Base-by-base conservation (phyloP, 805 yeast species). In the Clavispora phyllophila region DNA sequence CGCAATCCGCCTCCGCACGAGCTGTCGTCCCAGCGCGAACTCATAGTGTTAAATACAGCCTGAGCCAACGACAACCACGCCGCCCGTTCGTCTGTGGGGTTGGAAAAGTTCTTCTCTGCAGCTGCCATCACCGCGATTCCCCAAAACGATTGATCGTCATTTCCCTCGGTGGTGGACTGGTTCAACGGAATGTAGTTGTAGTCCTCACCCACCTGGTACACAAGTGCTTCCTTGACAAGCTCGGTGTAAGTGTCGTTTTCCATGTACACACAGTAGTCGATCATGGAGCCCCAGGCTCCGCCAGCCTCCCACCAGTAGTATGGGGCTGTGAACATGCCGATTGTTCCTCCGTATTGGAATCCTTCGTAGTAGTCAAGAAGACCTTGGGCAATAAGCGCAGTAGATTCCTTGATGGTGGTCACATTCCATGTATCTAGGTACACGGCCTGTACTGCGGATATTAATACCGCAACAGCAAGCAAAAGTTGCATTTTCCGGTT, bases 281-380 rank as follows among this genome's bases (percentile, higher is more conserved):
- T 58, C 74, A 91, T 68, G 15, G 85, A 73, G 8, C 96, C 96
- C 87, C 89, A 88, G 2, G 91, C 96, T 47, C 90, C 95, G 51
- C 98, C 98, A 9, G 97, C 96, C 67, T 89, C 88, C 97, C 97
- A 90, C 99, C 98, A 91, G 73, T 91, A 91, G 72, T 91, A 90
- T 0, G 98, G 98, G 57, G 73, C 68, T 10, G 82, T 70, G 62
- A 93, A 90, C 89, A 85, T 81, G 34, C 98, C 99, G 22, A 86
- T 70, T 4, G 89, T 76, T 8, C 90, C 84, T 27, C 96, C 97
- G 34, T 72, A 61, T 27, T 73, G 60, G 48, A 61, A 55, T 31
- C 95, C 91, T 13, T 75, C 79, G 57, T 89, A 89, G 62, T 89
- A 89, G 66, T 87, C 90, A 70, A 89, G 71, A 43, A 87, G 66